Conservation (phyloP, 2,329 filamentous ascomycete species). For the Colletotrichum plurivorum region DNA sequence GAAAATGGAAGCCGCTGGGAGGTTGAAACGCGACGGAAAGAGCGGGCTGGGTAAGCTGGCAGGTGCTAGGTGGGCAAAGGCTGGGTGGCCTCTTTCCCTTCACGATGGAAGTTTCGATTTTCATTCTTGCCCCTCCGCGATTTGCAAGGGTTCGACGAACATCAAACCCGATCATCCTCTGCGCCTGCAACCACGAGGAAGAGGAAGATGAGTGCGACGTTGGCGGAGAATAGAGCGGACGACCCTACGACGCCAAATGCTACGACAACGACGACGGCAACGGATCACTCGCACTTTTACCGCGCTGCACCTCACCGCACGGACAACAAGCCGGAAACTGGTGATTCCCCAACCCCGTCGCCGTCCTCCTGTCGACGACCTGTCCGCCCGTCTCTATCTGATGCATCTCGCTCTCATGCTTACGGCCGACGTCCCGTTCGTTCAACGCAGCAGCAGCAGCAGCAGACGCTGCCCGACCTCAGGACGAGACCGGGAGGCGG, state of each 20-base stretch:
- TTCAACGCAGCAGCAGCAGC: background rate
- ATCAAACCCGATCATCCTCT: constrained; percentile 31
- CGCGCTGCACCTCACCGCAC: background rate
- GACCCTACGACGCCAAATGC: too few species aligned
- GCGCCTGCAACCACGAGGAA: background rate
- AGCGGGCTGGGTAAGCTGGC: too few species aligned
- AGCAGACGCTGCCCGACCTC: background rate
- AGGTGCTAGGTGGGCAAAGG: too few species aligned
- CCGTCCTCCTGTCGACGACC: background rate
- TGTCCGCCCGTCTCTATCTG: background rate
- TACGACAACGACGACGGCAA: too few species aligned
- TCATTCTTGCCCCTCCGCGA: constrained; percentile 21
- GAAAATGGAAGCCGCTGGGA: constrained; percentile 20
- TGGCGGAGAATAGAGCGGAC: background rate
- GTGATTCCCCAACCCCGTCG: background rate
- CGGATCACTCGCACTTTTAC: too few species aligned
- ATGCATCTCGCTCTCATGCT: background rate
- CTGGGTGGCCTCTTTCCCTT: constrained; percentile 19
- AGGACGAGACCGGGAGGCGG: background rate
- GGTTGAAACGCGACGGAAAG: constrained; percentile 25
- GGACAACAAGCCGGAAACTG: background rate
- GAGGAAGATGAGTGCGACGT: background rate
- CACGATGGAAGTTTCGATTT: constrained; percentile 30
- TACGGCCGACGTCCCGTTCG: background rate
- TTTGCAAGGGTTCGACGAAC: constrained; percentile 20